Percentiles rank a stretch among this genome's conserved stretches.
Evolutionary conservation across 2,329 filamentous ascomycete genomes (phyloP).

Genomic region (Epichloe hybrida): DNA sequence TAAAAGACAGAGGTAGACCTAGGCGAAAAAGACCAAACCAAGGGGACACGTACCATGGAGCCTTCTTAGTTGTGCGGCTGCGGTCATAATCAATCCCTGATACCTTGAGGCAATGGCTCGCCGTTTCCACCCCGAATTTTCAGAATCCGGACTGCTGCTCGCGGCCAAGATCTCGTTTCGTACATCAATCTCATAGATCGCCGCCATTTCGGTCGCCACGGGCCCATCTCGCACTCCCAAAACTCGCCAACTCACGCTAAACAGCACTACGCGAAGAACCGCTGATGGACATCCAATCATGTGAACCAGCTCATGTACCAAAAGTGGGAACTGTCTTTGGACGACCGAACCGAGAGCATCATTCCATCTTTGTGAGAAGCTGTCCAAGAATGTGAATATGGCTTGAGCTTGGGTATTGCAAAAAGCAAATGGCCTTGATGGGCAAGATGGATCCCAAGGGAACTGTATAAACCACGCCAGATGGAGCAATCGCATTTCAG

Average conservation of each 20-base stretch:
- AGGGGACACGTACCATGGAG: background rate
- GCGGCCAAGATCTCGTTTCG: background rate
- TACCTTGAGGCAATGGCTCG: background rate
- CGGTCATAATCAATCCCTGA: background rate
- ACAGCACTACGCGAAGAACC: constrained; percentile 15
- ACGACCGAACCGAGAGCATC: constrained; percentile 5
- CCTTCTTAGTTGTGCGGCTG: background rate
- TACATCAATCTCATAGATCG: background rate
- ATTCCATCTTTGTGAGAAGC: constrained; percentile 13
- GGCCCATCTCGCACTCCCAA: constrained; percentile 7
- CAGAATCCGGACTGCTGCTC: background rate
- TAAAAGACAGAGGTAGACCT: background rate
- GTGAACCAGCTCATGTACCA: constrained; percentile 13
- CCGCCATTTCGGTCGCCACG: background rate
- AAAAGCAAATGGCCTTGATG: background rate
- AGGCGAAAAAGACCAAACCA: background rate
- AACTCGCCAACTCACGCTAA: constrained; percentile 15
- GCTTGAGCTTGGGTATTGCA: background rate
- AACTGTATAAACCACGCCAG: constrained; percentile 1
- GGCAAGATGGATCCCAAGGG: background rate
- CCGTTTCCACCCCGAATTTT: background rate
- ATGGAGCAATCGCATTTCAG: background rate
- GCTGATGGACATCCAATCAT: constrained; percentile 15
- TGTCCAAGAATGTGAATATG: constrained; percentile 13
- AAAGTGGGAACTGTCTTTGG: constrained; percentile 15